These are phyloP conservation scores for Fusarium sp. DNA, from an alignment of 2,329 filamentous ascomycete species.

Conservation along the genomic window DNA sequence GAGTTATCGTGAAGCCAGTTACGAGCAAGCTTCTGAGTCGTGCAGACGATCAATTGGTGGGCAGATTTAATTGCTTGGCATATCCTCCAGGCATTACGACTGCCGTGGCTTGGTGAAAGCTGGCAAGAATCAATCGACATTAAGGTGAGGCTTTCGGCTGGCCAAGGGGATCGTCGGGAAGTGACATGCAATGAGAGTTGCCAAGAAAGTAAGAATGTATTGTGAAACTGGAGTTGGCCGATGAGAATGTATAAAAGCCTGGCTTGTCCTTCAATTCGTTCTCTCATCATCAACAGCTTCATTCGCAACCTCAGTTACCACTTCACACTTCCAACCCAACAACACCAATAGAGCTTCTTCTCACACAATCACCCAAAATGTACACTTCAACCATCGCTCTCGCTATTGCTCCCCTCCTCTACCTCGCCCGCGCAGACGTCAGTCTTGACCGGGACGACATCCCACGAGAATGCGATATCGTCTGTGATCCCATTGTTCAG, in stretches of 20 bases:
- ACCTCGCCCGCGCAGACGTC: constrained; percentile 46
- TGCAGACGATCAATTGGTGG: constrained; percentile 18
- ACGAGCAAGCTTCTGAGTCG: constrained; percentile 4
- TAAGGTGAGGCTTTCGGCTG: constrained; percentile 23
- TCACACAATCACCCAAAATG: constrained; percentile 36
- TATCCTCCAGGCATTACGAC: constrained; percentile 18
- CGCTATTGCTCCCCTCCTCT: constrained; percentile 42
- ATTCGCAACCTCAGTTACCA: not conserved
- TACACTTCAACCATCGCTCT: constrained; percentile 44
- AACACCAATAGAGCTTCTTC: not conserved
- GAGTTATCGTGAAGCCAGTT: not conserved
- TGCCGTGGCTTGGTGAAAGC: constrained; percentile 24
- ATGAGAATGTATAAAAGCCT: constrained; percentile 16
- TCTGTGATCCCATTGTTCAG: constrained; percentile 50
- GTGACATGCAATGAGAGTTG: not conserved
- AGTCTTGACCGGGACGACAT: constrained; percentile 48
- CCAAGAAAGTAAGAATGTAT: constrained; percentile 4
- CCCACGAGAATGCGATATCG: constrained; percentile 47
- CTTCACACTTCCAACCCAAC: not conserved
- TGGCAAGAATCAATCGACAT: not conserved
- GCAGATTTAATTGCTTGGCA: constrained; percentile 9
- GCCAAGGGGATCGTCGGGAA: constrained; percentile 7
- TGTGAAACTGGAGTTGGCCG: not conserved
- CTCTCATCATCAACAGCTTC: not conserved
- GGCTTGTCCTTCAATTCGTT: not conserved